phyloP scores from a whole-genome alignment of 768 basidiomycete species.

The Zangia roseola region DNA sequence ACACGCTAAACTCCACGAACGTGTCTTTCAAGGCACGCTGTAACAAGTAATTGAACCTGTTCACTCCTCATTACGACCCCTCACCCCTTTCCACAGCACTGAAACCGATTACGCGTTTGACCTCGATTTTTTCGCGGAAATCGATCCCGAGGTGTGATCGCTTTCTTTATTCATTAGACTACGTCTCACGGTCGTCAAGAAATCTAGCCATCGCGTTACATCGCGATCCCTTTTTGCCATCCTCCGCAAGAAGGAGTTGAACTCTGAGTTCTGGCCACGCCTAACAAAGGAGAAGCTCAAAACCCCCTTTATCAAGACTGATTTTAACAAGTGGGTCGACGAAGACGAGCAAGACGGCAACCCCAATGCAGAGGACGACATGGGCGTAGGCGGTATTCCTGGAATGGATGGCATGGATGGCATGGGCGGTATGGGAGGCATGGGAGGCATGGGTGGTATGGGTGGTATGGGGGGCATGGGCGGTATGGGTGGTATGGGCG shows the following conservation, averaged over 20 bases:
- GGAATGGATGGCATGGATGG: constrained; percentile 40
- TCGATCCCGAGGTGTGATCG: constrained; percentile 65
- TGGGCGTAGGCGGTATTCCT: constrained; percentile 33
- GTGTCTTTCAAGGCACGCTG: constrained; percentile 67
- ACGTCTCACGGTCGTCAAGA: constrained; percentile 12
- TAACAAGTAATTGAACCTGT: constrained; percentile 48
- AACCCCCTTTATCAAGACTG: constrained; percentile 85
- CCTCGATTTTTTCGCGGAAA: constrained; percentile 72
- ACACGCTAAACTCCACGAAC: constrained; percentile 52
- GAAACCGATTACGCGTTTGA: constrained; percentile 71
- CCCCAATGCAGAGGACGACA: constrained; percentile 38
- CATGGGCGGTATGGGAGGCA: constrained; percentile 38
- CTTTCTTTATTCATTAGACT: background rate
- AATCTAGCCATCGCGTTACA: constrained; percentile 50
- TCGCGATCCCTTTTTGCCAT: constrained; percentile 66
- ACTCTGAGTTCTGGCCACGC: constrained; percentile 88
- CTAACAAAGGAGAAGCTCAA: constrained; percentile 86
- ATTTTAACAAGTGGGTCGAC: constrained; percentile 94
- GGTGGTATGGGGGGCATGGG: constrained; percentile 17
- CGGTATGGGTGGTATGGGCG: constrained; percentile 41
- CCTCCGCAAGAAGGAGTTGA: constrained; percentile 77
- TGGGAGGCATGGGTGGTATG: too few species aligned
- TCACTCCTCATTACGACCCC: background rate
- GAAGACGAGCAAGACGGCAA: constrained; percentile 92
- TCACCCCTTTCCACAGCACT: constrained; percentile 25